Conservation (phyloP, 1,284 basidiomycete genomes). For the Vanrija sp. region DNA sequence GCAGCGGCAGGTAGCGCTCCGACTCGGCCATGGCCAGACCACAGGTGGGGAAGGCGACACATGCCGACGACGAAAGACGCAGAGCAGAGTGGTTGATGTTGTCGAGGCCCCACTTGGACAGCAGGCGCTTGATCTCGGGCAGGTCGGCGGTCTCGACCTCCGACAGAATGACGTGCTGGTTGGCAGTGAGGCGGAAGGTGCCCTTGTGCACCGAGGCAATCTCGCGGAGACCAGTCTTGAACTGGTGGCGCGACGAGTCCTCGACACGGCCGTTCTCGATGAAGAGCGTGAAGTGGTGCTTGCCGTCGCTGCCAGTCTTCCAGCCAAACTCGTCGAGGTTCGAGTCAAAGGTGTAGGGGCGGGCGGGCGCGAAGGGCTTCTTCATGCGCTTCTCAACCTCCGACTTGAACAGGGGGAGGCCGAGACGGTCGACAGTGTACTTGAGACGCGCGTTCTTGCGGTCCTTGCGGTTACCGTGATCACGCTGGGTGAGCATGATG, state of each 20-base stretch:
- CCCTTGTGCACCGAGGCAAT: conserved; percentile 94
- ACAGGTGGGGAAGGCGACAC: conserved; percentile 97
- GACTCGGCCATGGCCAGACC: conserved; percentile 94
- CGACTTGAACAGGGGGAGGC: conserved; percentile 74
- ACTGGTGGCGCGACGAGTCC: conserved; percentile 82
- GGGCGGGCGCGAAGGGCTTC: conserved; percentile 68
- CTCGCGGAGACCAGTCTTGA: conserved; percentile 89
- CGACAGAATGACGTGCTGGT: conserved; percentile 90
- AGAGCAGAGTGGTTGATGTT: conserved; percentile 77
- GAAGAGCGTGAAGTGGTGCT: conserved; percentile 88
- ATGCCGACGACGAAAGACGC: conserved; percentile 82
- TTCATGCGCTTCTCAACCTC: conserved; percentile 89
- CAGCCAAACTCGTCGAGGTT: conserved; percentile 96
- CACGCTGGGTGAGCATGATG: conserved; percentile 89
- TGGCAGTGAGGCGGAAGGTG: conserved; percentile 84
- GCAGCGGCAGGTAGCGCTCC: conserved; percentile 89
- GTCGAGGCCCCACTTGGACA: conserved; percentile 87
- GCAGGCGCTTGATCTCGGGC: conserved; percentile 69
- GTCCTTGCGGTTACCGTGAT: conserved; percentile 87
- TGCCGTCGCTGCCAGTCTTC: conserved; percentile 80
- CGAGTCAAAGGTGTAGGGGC: conserved; percentile 75
- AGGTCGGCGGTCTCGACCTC: conserved; percentile 73
- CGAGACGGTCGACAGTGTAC: conserved; percentile 96
- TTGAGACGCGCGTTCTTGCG: conserved; percentile 84
- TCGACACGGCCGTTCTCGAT: conserved; percentile 97